Evolutionary conservation across 164 flowering plant genomes (phyloP), one percentile per base, ranked within the genome.

Genomic region (Sedum album): DNA sequence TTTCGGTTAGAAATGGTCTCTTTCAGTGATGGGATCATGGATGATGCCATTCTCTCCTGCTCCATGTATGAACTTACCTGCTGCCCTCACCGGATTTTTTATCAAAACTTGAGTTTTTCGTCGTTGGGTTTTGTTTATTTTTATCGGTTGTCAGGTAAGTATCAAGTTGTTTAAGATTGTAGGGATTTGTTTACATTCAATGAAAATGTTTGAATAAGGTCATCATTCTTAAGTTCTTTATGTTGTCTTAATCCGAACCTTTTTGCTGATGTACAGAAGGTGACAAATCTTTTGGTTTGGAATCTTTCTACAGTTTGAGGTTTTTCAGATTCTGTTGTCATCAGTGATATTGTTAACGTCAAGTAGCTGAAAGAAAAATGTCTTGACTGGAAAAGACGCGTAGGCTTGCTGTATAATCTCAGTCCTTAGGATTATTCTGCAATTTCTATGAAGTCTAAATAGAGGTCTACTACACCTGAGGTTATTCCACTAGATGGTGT

Each of bases 1-100:
- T 21, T 8, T 53, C 30, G 8, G 0, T 53, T 0, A 53, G 28
- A 55, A 55, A 55, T 25, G 31, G 30, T 55, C 61, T 26, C 31
- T 55, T 26, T 55, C 61, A 26, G 10, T 10, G 30, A 55, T 55
- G 17, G 31, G 31, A 55, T 55, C 61, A 55, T 55, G 10, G 31
- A 31, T 55, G 61, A 55, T 55, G 31, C 18, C 61, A 55, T 55
- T 55, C 61, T 26, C 61, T 23, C 61, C 61, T 55, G 61, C 61
- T 55, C 61, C 61, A 55, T 26, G 15, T 55, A 49, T n/a, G n/a
- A 55, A 23, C 61, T 25, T 8, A 11, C 31, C 30, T 25, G 61
- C 61, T n/a, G 21, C 7, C 61, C 2, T 4, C 18, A 25, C 26
- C 25, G 26, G 57, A 51, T 51, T n/a, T 23, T 25, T 25, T 55